Evolutionary conservation across 441 rosid species (phyloP), one percentile per base, ranked within the genome.

Genomic region (Populus hybrid): DNA sequence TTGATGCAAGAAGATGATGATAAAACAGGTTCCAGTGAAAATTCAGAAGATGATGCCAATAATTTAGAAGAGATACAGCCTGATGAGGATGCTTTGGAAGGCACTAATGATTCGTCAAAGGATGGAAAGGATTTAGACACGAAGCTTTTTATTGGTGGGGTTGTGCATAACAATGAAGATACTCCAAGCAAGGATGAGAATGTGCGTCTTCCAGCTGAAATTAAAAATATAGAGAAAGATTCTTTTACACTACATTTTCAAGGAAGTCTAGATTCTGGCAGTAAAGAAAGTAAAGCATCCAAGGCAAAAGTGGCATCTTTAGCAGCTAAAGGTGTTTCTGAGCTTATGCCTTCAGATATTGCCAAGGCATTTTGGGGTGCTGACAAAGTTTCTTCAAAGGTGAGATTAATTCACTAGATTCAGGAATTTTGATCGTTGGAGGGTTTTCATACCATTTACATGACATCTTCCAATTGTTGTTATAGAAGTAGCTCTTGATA

Each of bases 291-390:
- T 76, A 86, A 83, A 78, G 80, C 82, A 10, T 85, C 92, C 21
- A 89, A 84, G 85, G 84, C 86, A 82, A 90, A 89, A 87, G 85
- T 91, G 79, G 91, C 93, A 75, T 92, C 95, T 65, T 71, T 92
- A 80, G 92, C 94, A 79, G 92, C 98, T 78, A 92, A 89, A 86
- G 91, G 97, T 75, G 83, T 93, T 70, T 89, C 97, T 65, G 97
- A 93, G 85, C 88, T 95, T 83, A 93, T 95, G 97, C 98, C 99
- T 83, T 81, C 97, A 73, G 98, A 92, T 76, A 83, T 93, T 81
- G 94, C 95, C 59, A 89, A 92, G 86, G 92, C 93, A 74, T 91
- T 93, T 82, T 93, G 90, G 95, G 81, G 87, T 81, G 78, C 89
- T 18, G 92, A 92, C 73, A 92, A 86, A 81, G 86, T 88, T 88